phyloP scores from a whole-genome alignment of 768 basidiomycete species.

The Lenzites betulinus region DNA sequence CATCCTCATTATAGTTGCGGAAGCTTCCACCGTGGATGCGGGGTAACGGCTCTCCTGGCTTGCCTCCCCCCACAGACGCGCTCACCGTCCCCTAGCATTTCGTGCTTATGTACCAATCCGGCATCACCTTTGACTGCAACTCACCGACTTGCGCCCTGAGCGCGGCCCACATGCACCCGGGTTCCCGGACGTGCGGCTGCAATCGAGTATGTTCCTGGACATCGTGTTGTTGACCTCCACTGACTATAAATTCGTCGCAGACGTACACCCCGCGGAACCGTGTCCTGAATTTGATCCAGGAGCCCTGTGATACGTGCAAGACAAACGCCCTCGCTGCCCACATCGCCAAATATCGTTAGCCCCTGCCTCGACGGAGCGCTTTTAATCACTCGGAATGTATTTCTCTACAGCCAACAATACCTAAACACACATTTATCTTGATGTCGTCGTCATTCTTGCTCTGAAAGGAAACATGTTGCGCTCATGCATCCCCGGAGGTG shows the following conservation, averaged over 20 bases:
- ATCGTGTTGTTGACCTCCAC: no score
- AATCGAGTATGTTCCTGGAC: constrained; percentile 37
- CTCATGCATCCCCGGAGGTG: no score
- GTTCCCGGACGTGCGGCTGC: constrained; percentile 60
- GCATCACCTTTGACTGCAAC: constrained; percentile 57
- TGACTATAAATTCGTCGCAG: constrained; percentile 8
- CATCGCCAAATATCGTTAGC: constrained; percentile 29
- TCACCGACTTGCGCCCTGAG: constrained; percentile 54
- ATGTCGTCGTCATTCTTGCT: no score
- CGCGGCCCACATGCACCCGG: constrained; percentile 57
- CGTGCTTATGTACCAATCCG: constrained; percentile 62
- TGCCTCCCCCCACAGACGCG: not conserved
- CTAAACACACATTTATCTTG: no score
- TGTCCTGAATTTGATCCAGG: constrained; percentile 67
- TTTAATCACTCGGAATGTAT: no score
- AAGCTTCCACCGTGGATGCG: constrained; percentile 31
- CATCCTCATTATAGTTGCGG: constrained; percentile 23
- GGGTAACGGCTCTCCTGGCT: constrained; percentile 15
- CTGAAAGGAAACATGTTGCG: no score
- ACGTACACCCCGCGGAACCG: constrained; percentile 48
- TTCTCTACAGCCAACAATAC: no score
- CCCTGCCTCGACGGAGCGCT: not conserved
- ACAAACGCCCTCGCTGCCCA: constrained; percentile 28
- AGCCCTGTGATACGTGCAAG: constrained; percentile 58
- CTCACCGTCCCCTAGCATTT: constrained; percentile 52